phyloP scores from a whole-genome alignment of 805 yeast species.

The Schwanniomyces sp. region DNA sequence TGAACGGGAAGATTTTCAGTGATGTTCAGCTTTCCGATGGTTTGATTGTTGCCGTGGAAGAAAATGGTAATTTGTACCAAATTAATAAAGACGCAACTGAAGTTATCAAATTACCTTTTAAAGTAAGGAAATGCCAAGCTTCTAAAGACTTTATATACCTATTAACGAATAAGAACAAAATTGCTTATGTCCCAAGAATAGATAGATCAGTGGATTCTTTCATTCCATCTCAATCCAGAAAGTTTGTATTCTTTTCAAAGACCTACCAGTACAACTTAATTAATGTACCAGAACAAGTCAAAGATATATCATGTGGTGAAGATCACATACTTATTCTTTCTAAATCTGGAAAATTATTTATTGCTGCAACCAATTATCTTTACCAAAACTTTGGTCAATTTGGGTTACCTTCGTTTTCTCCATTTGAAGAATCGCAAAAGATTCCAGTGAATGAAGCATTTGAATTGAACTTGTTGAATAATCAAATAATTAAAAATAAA shows the following conservation, averaged over 20 bases:
- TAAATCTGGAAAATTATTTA: conserved; percentile 57
- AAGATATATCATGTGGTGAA: conserved; percentile 57
- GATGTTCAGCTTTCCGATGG: conserved; percentile 54
- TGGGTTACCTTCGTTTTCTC: conserved; percentile 75
- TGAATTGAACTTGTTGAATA: conserved; percentile 60
- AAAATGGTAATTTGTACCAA: conserved; percentile 70
- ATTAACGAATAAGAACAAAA: conserved; percentile 38
- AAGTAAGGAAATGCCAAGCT: conserved; percentile 30
- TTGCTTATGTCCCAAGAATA: conserved; percentile 29
- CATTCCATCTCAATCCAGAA: conserved; percentile 12
- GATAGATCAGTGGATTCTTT: conserved; percentile 13
- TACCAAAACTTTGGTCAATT: conserved; percentile 67
- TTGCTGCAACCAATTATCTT: conserved; percentile 55
- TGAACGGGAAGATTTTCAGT: conserved; percentile 59
- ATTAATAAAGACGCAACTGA: conserved; percentile 54
- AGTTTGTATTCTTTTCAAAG: conserved; percentile 21
- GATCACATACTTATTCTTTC: conserved; percentile 69
- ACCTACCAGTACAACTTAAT: conserved; percentile 7
- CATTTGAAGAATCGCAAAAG: conserved; percentile 44
- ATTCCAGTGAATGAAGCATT: conserved; percentile 26
- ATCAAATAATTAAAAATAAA: conserved; percentile 28
- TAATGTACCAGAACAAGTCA: conserved; percentile 31
- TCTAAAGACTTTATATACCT: conserved; percentile 54
- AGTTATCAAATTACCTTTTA: conserved; percentile 25
- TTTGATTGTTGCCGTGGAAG: conserved; percentile 58